Evolutionary conservation across 495 filamentous ascomycete genomes (phyloP).

Genomic region (Xylaria grammica): DNA sequence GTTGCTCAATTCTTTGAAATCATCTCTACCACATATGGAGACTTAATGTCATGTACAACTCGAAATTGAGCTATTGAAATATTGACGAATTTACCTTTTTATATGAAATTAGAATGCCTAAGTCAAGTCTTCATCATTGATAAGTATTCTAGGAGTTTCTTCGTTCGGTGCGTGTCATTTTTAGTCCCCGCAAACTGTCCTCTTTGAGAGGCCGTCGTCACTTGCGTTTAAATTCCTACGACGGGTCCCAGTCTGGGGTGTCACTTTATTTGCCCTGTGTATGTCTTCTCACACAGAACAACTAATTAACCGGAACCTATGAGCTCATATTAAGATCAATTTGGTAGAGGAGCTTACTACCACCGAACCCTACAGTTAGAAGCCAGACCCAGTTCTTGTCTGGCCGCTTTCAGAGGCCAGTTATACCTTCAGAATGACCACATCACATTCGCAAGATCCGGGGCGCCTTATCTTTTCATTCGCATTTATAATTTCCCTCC

Average conservation of each 20-base stretch:
- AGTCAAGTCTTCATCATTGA: neutral
- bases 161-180: conserved; percentile 28
- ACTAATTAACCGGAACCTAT: neutral
- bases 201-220: conserved; percentile 33
- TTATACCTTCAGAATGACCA: conserved; percentile 21
- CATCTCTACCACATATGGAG: neutral
- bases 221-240: conserved; percentile 23
- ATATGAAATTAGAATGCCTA: neutral
- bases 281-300: neutral
- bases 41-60: neutral
- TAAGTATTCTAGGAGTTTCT: conserved; percentile 17
- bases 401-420: neutral
- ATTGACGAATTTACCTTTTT: neutral
- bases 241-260: neutral
- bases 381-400: neutral
- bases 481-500: neutral
- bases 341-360: neutral
- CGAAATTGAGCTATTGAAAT: neutral
- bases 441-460: conserved; percentile 15
- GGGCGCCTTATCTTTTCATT: conserved; percentile 19
- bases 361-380: neutral
- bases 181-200: conserved; percentile 41
- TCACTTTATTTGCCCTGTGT: neutral
- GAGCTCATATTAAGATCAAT: neutral
- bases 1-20: neutral